Base-by-base conservation (phyloP, 2,329 filamentous ascomycete genomes). In the Phaeomoniella chlamydospora region DNA sequence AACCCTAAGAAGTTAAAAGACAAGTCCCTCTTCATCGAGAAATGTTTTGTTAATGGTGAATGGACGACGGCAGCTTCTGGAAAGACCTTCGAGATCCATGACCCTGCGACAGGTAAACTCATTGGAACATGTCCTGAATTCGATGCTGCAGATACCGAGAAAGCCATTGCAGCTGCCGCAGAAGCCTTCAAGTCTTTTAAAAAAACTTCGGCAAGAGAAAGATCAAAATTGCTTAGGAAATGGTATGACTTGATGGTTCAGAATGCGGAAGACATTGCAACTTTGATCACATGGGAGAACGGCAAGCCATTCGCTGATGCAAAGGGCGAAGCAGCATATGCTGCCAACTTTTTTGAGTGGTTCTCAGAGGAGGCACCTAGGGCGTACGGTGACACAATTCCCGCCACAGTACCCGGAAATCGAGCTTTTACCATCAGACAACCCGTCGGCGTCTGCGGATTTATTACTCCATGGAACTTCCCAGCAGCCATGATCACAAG, bases 11-110 rank as follows among this genome's bases (percentile, higher is more conserved):
- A 86, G 78, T 73, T 88, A 50, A 82, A 77, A 52, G 82, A 88
- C 48, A 72, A 74, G 22, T 83, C 80, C 15, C 72, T 98, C 41
- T 73, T 96, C 50, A 94, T 92, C 65, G 74, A 79, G 47, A 73
- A 87, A 54, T 62, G 76, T 50, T 94, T 88, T 54, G 77, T 96
- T 52, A 88, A 98, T 55, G 90, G 90, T 51, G 72, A 93, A 70
- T 98, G 87, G 83, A 73, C 92, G 42, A 70, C 72, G 48, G 83
- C 88, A 47, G 74, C 76, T 51, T 93, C 85, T 1, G 84, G 85
- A 53, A 77, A 92, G 70, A 94, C 85, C 32, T 98, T 96, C 57
- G 78, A 90, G 55, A 83, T 94, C 41, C 68, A 73, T 44, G 86
- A 98, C 56, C 90, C 90, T 5, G 77, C 85, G 2, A 84, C 84